Percentiles rank a stretch among this genome's conserved stretches.
Conservation (phyloP, 2,329 filamentous ascomycete genomes). For the Colletotrichum sp. region DNA sequence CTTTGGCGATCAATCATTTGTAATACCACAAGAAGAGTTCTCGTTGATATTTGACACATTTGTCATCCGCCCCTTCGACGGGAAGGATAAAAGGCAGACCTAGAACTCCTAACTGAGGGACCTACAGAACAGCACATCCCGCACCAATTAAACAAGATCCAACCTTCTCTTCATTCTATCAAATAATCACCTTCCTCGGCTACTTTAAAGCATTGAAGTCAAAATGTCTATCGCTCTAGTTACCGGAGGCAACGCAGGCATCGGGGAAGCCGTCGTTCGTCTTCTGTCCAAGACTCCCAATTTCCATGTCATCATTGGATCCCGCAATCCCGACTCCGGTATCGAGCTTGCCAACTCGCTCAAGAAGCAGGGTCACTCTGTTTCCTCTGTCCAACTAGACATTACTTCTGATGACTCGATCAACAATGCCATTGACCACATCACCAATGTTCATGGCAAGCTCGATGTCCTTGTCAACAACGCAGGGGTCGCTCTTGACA, state of each 20-base stretch:
- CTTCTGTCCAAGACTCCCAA: slow-evolving; percentile 28
- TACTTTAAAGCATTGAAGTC: not conserved
- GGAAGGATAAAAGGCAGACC: not conserved
- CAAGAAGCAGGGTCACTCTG: slow-evolving; percentile 24
- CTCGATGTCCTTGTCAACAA: slow-evolving; percentile 43
- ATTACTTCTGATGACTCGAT: slow-evolving; percentile 33
- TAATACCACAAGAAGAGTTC: not conserved
- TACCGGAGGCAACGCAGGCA: slow-evolving; percentile 16
- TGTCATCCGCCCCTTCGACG: not conserved
- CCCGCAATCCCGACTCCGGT: slow-evolving; percentile 31
- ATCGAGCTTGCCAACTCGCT: slow-evolving; percentile 28
- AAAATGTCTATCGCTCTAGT: slow-evolving; percentile 7
- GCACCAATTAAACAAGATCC: not conserved
- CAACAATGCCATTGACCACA: slow-evolving; percentile 23
- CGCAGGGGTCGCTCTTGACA: slow-evolving; percentile 34
- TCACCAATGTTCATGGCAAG: slow-evolving; percentile 27
- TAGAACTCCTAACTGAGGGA: not conserved
- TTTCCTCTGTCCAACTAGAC: slow-evolving; percentile 30
- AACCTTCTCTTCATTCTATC: not conserved
- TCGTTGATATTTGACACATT: not conserved
- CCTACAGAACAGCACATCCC: not conserved
- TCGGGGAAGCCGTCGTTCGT: slow-evolving; percentile 8
- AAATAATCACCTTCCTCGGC: not conserved
- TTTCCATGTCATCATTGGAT: slow-evolving; percentile 38
- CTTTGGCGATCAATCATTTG: not conserved